Evolutionary conservation across 345 rosid genomes (phyloP).

Genomic region (Arabidopsis thaliana): DNA sequence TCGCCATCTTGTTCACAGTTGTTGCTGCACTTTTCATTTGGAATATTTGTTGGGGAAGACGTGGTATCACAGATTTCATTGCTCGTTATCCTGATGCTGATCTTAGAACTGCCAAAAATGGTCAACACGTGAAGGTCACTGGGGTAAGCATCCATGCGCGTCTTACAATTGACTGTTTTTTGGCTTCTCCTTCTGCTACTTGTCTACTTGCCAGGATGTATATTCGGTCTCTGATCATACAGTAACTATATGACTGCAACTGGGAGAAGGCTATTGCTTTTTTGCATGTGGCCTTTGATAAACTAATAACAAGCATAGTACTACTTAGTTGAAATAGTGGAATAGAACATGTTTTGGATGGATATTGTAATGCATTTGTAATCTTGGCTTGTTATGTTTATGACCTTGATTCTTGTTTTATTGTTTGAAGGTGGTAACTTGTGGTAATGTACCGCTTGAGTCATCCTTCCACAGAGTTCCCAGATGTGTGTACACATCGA

Average conservation of each 20-base stretch:
- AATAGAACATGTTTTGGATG: constrained; percentile 4
- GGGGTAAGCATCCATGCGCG: constrained; percentile 70
- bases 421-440: constrained; percentile 79
- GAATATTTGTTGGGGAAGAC: constrained; percentile 88
- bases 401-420: constrained; percentile 29
- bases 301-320: not conserved
- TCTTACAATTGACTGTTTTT: not conserved
- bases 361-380: constrained; percentile 28
- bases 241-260: not conserved
- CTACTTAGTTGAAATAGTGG: constrained; percentile 20
- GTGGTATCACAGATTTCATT: constrained; percentile 73
- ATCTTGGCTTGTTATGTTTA: constrained; percentile 15
- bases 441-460: constrained; percentile 94
- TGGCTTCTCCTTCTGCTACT: constrained; percentile 6
- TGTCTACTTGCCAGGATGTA: constrained; percentile 3
- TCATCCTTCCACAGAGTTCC: constrained; percentile 86
- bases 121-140: constrained; percentile 95
- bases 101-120: constrained; percentile 94
- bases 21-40: constrained; percentile 82
- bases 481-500: constrained; percentile 91
- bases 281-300: not conserved
- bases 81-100: constrained; percentile 91
- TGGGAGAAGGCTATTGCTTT: constrained; percentile 5
- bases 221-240: not conserved
- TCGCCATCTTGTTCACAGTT: constrained; percentile 75